A percentile compares a stretch with the other conserved stretches of the same genome.
These are phyloP conservation scores for Macadamia integrifolia DNA, from an alignment of 164 flowering plant species.

Conservation along the genomic window DNA sequence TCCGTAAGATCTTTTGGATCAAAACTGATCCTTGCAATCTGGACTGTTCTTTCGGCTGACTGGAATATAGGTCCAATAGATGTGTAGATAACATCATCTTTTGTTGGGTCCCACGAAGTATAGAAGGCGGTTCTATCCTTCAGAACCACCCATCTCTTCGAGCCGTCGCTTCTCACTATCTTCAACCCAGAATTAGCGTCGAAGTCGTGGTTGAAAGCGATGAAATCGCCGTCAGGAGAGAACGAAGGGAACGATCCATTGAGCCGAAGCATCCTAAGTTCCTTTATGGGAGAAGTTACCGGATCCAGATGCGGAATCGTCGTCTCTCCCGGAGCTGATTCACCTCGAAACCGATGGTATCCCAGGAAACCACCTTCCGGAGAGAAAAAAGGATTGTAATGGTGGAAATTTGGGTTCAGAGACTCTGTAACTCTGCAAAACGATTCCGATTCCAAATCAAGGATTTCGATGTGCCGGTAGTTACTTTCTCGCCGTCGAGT, in stretches of 20 bases:
- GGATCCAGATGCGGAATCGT: slow-evolving; percentile 49
- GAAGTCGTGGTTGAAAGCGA: slow-evolving; percentile 56
- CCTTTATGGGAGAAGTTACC: slow-evolving; percentile 44
- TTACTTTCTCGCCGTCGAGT: slow-evolving; percentile 51
- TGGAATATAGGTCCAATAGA: slow-evolving; percentile 71
- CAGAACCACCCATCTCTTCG: slow-evolving; percentile 57
- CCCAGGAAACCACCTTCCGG: slow-evolving; percentile 49
- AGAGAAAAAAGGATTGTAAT: slow-evolving; percentile 84
- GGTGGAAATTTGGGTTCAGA: slow-evolving; percentile 56
- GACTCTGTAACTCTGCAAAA: slow-evolving; percentile 50
- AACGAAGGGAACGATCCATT: slow-evolving; percentile 63
- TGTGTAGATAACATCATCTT: slow-evolving; percentile 55
- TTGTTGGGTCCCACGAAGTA: slow-evolving; percentile 58
- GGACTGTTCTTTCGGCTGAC: slow-evolving; percentile 46
- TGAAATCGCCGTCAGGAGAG: slow-evolving; percentile 47
- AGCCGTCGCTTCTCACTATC: slow-evolving; percentile 60
- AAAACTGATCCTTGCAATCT: slow-evolving; percentile 67
- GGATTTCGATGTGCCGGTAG: slow-evolving; percentile 72
- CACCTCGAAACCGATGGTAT: slow-evolving; percentile 83
- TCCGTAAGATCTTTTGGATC: slow-evolving; percentile 26
- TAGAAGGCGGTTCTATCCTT: slow-evolving; percentile 45
- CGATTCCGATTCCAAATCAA: slow-evolving; percentile 34
- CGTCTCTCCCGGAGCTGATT: slow-evolving; percentile 35
- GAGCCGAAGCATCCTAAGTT: slow-evolving; percentile 46
- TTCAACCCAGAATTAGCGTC: slow-evolving; percentile 35